Conservation (phyloP, 768 basidiomycete genomes). For the Trametes meyenii region DNA sequence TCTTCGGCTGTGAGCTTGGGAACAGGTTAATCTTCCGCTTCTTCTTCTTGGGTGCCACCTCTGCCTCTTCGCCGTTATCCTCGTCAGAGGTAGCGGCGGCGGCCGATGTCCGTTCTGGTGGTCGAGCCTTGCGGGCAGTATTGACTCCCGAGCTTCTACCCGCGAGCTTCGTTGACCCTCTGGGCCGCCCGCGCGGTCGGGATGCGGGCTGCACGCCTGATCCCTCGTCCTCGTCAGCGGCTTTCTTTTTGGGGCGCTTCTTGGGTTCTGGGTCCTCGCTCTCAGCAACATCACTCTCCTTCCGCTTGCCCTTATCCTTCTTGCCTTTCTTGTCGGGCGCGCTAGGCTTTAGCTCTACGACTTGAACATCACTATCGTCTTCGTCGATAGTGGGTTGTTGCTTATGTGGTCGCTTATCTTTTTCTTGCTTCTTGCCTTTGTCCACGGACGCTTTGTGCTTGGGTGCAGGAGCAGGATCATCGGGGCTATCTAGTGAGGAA, state of each 20-base stretch:
- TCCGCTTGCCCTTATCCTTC: conserved; percentile 43
- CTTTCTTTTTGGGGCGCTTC: conserved; percentile 14
- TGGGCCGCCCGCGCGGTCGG: conserved; percentile 14
- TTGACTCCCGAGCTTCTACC: neutral
- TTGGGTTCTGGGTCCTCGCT: conserved; percentile 8
- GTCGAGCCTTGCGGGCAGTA: conserved; percentile 3
- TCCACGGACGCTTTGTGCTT: conserved; percentile 5
- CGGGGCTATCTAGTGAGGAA: neutral
- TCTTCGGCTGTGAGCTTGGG: conserved; percentile 41
- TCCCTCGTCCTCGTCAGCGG: neutral
- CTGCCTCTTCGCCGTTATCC: conserved; percentile 21
- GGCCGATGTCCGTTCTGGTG: conserved; percentile 3
- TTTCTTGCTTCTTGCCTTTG: conserved; percentile 1
- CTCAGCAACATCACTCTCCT: conserved; percentile 33
- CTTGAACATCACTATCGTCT: conserved; percentile 20
- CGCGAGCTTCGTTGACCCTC: neutral
- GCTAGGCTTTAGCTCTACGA: conserved; percentile 13
- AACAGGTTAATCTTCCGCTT: conserved; percentile 74
- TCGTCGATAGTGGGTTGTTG: neutral
- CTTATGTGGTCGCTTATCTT: conserved; percentile 14
- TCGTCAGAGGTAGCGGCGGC: neutral
- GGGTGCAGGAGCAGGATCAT: neutral
- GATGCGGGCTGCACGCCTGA: conserved; percentile 3
- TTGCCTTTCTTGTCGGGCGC: conserved; percentile 27
- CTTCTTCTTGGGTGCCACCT: conserved; percentile 57